A percentile compares a stretch with the other conserved stretches of the same genome.
phyloP scores from a whole-genome alignment of 2,329 filamentous ascomycete genomes.

The Penicillium frequentans region DNA sequence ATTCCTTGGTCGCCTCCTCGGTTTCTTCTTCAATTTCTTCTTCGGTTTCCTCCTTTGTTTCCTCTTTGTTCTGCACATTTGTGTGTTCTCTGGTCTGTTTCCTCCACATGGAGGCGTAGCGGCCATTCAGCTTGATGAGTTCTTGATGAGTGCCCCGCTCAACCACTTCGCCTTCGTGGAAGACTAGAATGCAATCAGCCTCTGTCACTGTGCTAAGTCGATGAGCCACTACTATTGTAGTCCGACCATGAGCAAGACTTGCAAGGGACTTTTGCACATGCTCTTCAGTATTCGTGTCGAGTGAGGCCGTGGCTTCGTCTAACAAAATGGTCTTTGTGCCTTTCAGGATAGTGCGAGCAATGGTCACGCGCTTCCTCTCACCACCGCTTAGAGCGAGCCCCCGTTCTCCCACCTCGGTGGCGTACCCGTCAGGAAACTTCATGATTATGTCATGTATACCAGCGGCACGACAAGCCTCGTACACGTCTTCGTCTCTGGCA shows the following conservation, averaged over 20 bases:
- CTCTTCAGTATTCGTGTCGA: constrained; percentile 40
- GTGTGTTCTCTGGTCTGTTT: background rate
- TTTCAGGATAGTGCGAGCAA: constrained; percentile 44
- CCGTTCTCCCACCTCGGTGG: constrained; percentile 34
- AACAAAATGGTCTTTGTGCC: constrained; percentile 42
- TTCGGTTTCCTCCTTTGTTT: background rate
- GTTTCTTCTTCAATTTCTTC: too few relatives aligned
- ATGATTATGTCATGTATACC: constrained; percentile 41
- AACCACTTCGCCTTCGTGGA: constrained; percentile 71
- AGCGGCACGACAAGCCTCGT: constrained; percentile 39
- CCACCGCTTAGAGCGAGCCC: constrained; percentile 41
- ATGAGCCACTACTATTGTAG: constrained; percentile 52
- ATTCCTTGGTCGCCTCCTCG: background rate
- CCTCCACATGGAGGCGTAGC: constrained; percentile 24
- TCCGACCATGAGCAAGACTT: constrained; percentile 20
- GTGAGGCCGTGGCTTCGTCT: constrained; percentile 46
- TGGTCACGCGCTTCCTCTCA: constrained; percentile 45
- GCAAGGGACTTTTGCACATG: constrained; percentile 23
- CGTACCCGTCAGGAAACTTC: constrained; percentile 39
- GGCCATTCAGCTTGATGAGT: constrained; percentile 67
- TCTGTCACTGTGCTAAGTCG: constrained; percentile 81
- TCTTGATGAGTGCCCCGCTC: constrained; percentile 81
- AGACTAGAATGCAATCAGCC: constrained; percentile 79
- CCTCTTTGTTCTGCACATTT: background rate
- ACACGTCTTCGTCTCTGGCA: constrained; percentile 24